Percentiles rank a stretch among this genome's conserved stretches.
Conservation (phyloP, 768 basidiomycete genomes). For the Russula earlei region DNA sequence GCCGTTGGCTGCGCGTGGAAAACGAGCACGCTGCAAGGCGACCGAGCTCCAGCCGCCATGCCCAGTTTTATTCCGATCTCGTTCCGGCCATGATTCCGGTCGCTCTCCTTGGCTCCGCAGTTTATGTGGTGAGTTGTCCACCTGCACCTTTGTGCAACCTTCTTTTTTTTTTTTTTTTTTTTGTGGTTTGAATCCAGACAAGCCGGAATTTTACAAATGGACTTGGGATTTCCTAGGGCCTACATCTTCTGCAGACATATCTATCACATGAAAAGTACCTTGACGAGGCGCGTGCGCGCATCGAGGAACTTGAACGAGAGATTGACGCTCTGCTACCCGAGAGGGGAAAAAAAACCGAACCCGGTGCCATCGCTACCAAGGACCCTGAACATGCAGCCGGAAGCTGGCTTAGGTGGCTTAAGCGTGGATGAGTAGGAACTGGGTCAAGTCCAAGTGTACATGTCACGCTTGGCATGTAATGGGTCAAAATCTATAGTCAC, state of each 20-base stretch:
- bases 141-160: too few relatives aligned
- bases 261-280: constrained; percentile 67
- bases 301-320: constrained; percentile 50
- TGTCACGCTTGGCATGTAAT: too few relatives aligned
- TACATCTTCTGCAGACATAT: constrained; percentile 52
- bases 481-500: too few relatives aligned
- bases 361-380: background rate
- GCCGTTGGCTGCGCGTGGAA: constrained; percentile 17
- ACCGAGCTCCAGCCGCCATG: constrained; percentile 52
- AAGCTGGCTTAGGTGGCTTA: constrained; percentile 4
- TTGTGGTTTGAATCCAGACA: too few relatives aligned
- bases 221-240: constrained; percentile 38
- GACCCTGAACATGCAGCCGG: background rate
- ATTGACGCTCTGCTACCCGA: constrained; percentile 30
- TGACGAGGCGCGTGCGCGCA: constrained; percentile 45
- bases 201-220: too few relatives aligned
- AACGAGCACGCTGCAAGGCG: constrained; percentile 11
- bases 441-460: background rate
- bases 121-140: constrained; percentile 55
- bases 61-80: constrained; percentile 57
- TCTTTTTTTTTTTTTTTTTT: too few relatives aligned
- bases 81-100: constrained; percentile 74
- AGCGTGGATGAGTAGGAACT: background rate
- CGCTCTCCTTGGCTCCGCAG: constrained; percentile 65
- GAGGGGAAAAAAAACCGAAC: background rate